Evolutionary conservation across 2,329 filamentous ascomycete species (phyloP), one percentile per base, ranked within the genome.

Genomic region (Xylaria sp.): DNA sequence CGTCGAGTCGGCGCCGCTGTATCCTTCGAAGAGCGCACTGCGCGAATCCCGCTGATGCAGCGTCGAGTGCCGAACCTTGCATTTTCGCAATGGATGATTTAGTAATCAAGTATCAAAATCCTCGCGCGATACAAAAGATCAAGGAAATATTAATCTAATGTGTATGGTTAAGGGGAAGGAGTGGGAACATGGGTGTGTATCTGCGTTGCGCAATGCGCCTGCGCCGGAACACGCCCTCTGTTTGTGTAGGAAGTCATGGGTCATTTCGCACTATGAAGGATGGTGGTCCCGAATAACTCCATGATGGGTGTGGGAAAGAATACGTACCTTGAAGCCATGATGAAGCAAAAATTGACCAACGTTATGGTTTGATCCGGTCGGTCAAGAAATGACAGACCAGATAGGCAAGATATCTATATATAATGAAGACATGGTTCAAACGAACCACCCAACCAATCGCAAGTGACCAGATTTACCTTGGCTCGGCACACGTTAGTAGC

Each of bases 21-120:
- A 93, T 70, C 88, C 88, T 69, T 90, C 89, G 78, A 93, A 93
- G 67, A 93, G 87, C 68, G 88, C 88, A 74, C 86, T 89, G 73
- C 90, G 82, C 72, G 87, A 84, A 80, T 92, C 83, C 80, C 90
- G 85, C 80, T 92, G 90, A 76, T 92, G 90, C 65, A 92, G 85
- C 68, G 84, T 84, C 50, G 88, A 89, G 71, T 83, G 70, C 86
- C 83, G 76, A 91, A 92, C 80, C 89, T 91, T 65, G 5, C 7
- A 28, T 23, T 38, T n/a, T 37, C 25, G n/a, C n/a, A n/a, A n/a
- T n/a, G n/a, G n/a, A n/a, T n/a, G n/a, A n/a, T n/a, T n/a, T n/a
- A n/a, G n/a, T n/a, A n/a, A n/a, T n/a, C n/a, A n/a, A n/a, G n/a
- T n/a, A n/a, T 53, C 38, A 60, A 31, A 9, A 57, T 23, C 9